Evolutionary conservation across 495 filamentous ascomycete genomes (phyloP).

Genomic region (Pseudoneurospora amorphoporcata): DNA sequence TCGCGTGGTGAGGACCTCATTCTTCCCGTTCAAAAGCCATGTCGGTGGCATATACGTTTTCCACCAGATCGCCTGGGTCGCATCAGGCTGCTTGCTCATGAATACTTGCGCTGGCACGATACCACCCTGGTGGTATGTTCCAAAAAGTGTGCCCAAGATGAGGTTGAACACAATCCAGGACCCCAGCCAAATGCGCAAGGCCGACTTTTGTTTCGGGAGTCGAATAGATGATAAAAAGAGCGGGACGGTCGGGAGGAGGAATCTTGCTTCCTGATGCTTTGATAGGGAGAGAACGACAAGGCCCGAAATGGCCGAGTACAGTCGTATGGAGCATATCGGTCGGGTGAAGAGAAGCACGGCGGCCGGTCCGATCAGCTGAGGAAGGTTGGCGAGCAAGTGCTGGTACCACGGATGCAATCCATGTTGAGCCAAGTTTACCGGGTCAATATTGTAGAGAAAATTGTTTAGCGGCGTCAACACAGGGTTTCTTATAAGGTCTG

Average conservation of each 20-base stretch:
- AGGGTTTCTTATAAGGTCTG: slow-evolving; percentile 45
- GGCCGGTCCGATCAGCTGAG: slow-evolving; percentile 84
- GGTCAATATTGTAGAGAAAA: slow-evolving; percentile 69
- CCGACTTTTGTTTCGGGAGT: slow-evolving; percentile 47
- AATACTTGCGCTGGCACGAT: slow-evolving; percentile 73
- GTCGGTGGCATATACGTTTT: slow-evolving; percentile 92
- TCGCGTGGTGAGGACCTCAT: slow-evolving; percentile 52
- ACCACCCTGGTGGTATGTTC: slow-evolving; percentile 88
- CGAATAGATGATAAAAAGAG: slow-evolving; percentile 77
- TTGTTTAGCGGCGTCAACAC: slow-evolving; percentile 89
- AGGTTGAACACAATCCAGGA: slow-evolving; percentile 80
- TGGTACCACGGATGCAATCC: slow-evolving; percentile 89
- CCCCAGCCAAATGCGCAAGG: slow-evolving; percentile 46
- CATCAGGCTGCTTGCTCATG: slow-evolving; percentile 45
- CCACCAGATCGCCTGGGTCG: slow-evolving; percentile 84
- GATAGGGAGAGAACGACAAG: slow-evolving; percentile 71
- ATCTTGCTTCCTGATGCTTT: slow-evolving; percentile 90
- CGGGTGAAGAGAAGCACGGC: slow-evolving; percentile 55
- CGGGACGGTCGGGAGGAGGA: slow-evolving; percentile 79
- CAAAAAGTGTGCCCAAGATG: slow-evolving; percentile 71
- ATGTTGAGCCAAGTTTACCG: slow-evolving; percentile 74
- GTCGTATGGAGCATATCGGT: slow-evolving; percentile 45
- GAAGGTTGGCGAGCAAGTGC: slow-evolving; percentile 75
- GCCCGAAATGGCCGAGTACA: slow-evolving; percentile 73
- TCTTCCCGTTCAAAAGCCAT: slow-evolving; percentile 78